Base-by-base conservation (phyloP, 108 stramenopile genomes). In the Ochromonas danica region DNA sequence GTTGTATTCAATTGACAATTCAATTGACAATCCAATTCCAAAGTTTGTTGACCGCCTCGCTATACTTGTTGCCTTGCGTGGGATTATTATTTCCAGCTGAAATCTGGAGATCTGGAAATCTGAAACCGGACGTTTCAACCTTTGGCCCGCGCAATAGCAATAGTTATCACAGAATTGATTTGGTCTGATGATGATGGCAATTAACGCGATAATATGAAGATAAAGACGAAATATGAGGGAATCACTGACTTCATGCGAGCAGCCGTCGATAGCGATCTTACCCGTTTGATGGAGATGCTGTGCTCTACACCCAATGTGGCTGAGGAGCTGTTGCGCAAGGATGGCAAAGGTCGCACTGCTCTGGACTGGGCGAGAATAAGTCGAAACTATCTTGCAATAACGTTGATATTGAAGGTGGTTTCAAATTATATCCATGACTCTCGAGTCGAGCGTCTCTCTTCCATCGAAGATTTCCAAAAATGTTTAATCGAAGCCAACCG, bases 301-400 rank as follows among this genome's bases (percentile, higher is more conserved):
- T 6, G 14, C 22, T 51, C 45, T 51, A 22, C 14, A 14, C 6
- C 6, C 45, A 51, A 51, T 22, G 22, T 14, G 6, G 22, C 14
- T 51, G 14, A 51, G 22, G 14, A 14, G 22, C 22, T 51, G 6
- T 22, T 51, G 6, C n/a, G n/a, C n/a, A 51, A 51, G 22, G 72
- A 75, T 60, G 31, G 10, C 14, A 27, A 36, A 33, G 72, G 72
- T 41, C 36, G 35, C 40, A 75, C 72, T 3, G 72, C 72, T 39
- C 40, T 75, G 6, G 72, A 75, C 25, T 75, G 72, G 72, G 72
- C 72, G 10, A 45, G 72, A 42, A 42, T 75, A 27, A 33, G 10
- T 10, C 36, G 41, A 14, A 75, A 75, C 31, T 60, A 75, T 57
- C 72, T n/a, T 27, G 43, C 31, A 6, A 25, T 75, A 41, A 6